Base-by-base conservation (phyloP, 495 filamentous ascomycete species). In the Aspergillus funiculosus region DNA sequence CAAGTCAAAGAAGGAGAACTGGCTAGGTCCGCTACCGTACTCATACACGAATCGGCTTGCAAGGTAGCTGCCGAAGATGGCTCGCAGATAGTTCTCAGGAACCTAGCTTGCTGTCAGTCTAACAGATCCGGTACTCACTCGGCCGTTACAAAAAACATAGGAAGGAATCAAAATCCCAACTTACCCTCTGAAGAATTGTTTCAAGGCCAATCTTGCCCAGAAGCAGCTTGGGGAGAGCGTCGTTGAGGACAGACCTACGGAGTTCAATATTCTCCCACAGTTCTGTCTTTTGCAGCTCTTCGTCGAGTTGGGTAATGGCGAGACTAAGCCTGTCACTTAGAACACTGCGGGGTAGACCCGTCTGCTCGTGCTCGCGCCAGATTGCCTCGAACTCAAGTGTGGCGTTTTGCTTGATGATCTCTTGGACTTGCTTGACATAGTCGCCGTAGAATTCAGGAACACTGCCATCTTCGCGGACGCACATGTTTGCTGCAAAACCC, bases 1-100 rank as follows among this genome's bases (percentile, higher is more conserved):
- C 89, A 97, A 98, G 56, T 94, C 86, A 68, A 95, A 98, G 77
- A 98, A 98, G 6, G 92, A 87, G 70, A 98, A 96, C 60, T 96
- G 94, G 72, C 83, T 91, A 3, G 92, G 89, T 52, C 76, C 79
- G 69, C 88, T 91, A 61, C 92, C 92, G 63, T 86, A 88, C 61
- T 92, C 77, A 64, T 98, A 98, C 21, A 98, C 87, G 63, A 98
- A 98, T 14, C 92, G 81, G 57, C 86, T 91, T 21, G 92, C 92
- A 51, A 98, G 70, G 69, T 90, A 94, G 58, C 86, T 92, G 50
- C 92, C 92, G 62, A 98, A 98, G 61, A 98, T 96, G 36, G 91
- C 82, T 36, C 88, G 80, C 31, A 98, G 79, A 56, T 98, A 98
- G 59, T 83, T 86, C 43, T 94, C 85, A 2, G 92, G 92, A 25